Percentiles rank a stretch among this genome's conserved stretches.
These are phyloP conservation scores for Musa troglodytarum DNA, from an alignment of 176 grass and related monocot genomes.

Conservation along the genomic window DNA sequence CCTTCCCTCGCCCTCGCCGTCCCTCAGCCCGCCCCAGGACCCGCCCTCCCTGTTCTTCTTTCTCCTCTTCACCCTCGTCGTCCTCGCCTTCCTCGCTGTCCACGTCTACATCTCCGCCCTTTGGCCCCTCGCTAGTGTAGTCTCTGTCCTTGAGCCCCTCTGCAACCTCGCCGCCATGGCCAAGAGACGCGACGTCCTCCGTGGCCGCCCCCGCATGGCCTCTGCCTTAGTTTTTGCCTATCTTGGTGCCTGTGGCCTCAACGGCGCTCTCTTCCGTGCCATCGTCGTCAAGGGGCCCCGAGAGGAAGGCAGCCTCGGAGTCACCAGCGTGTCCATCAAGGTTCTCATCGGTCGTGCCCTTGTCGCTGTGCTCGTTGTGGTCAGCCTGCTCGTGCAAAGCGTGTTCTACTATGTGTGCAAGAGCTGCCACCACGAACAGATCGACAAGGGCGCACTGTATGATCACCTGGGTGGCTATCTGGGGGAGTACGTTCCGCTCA, in stretches of 20 bases:
- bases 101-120: conserved; percentile 90
- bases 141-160: conserved; percentile 88
- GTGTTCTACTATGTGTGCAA: conserved; percentile 97
- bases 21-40: conserved; percentile 2
- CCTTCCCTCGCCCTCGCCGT: conserved; percentile 38
- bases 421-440: conserved; percentile 89
- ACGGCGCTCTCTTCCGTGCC: conserved; percentile 52
- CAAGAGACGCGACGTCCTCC: conserved; percentile 68
- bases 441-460: conserved; percentile 62
- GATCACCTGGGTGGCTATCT: conserved; percentile 92
- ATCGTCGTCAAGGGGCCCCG: conserved; percentile 57
- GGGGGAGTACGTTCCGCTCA: conserved; percentile 88
- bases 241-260: conserved; percentile 60
- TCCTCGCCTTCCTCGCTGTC: conserved; percentile 50
- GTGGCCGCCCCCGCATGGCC: conserved; percentile 47
- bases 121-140: conserved; percentile 90
- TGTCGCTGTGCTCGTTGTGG: conserved; percentile 58
- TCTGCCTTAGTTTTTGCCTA: conserved; percentile 49
- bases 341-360: conserved; percentile 55
- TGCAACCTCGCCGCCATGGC: conserved; percentile 72
- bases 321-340: conserved; percentile 21
- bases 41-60: conserved; percentile 27
- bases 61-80: conserved; percentile 20
- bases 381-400: conserved; percentile 73
- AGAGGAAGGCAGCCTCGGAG: conserved; percentile 66